Evolutionary conservation across 1,139 yeast genomes (phyloP), one percentile per base, ranked within the genome.

Genomic region (Pichia sp.): DNA sequence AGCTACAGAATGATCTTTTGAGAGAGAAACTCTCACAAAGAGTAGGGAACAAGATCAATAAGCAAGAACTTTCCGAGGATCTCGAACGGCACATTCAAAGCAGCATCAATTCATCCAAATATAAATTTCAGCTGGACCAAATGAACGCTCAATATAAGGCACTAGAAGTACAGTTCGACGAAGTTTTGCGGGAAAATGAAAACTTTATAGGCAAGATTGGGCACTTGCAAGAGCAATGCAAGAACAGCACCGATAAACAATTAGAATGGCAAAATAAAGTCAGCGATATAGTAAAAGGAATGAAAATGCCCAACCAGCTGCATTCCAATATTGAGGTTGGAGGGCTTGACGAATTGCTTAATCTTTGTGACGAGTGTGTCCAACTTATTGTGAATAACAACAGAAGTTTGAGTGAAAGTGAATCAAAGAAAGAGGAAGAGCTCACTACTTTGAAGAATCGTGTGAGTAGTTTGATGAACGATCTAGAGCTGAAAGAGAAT

Each of bases 1-100:
- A 48, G 25, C 27, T 55, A 23, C 56, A 52, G 30, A 46, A 47
- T 19, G 55, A 51, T 32, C 35, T 53, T 18, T 32, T 55, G 27
- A 14, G 50, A 20, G 50, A 49, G n/a, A 40, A 41, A 25, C 40
- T 46, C 6, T 22, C 25, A 6, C 22, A 29, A 10, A 33, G 29
- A 14, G 11, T 25, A 11, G 18, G 16, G 5, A 32, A 21, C 8
- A 30, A 16, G 7, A 3, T 19, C 5, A 37, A 32, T 23, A 37
- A 32, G 14, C 30, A 32, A 18, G 41, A 37, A 13, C 11, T 35
- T 14, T 25, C 30, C 11, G 32, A 35, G 3, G 45, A 30, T 17
- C 39, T 37, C 32, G 38, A 27, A 22, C 23, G 35, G 16, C 36
- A 39, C 15, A 27, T 37, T 9, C 16, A 32, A 4, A 29, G 36